These are phyloP conservation scores for Dalbergia oliveri DNA, from an alignment of 306 rosid species.

Conservation along the genomic window DNA sequence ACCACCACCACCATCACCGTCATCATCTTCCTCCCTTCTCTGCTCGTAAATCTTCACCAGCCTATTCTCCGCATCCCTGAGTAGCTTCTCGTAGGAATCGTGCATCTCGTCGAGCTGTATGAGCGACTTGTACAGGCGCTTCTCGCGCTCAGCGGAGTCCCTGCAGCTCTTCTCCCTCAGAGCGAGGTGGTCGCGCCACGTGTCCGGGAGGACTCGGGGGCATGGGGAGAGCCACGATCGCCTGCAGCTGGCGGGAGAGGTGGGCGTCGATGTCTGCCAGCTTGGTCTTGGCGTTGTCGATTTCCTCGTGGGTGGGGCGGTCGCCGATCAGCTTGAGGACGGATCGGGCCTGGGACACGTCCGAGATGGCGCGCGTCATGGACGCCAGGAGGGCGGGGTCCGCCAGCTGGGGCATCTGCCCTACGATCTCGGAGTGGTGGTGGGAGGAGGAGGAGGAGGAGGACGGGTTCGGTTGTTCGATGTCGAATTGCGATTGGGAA, in stretches of 20 bases:
- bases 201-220: slow-evolving; percentile 56
- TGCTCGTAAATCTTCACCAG: slow-evolving; percentile 75
- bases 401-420: slow-evolving; percentile 68
- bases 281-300: slow-evolving; percentile 70
- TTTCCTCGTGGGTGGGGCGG: slow-evolving; percentile 83
- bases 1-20: slow-evolving; percentile 3
- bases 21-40: slow-evolving; percentile 33
- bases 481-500: slow-evolving; percentile 50
- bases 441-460: not conserved
- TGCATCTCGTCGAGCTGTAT: slow-evolving; percentile 87
- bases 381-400: slow-evolving; percentile 73
- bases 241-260: slow-evolving; percentile 70
- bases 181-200: slow-evolving; percentile 64
- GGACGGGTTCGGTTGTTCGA: slow-evolving; percentile 63
- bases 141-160: slow-evolving; percentile 67
- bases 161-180: slow-evolving; percentile 62
- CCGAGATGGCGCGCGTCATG: slow-evolving; percentile 81
- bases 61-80: slow-evolving; percentile 81
- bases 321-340: slow-evolving; percentile 74
- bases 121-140: slow-evolving; percentile 55
- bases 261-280: slow-evolving; percentile 62
- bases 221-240: slow-evolving; percentile 63
- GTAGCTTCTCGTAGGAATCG: slow-evolving; percentile 72
- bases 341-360: slow-evolving; percentile 85
- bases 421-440: slow-evolving; percentile 44